These are phyloP conservation scores for Diphasiastrum complanatum DNA, from an alignment of 83 land plant genomes.

Conservation along the genomic window DNA sequence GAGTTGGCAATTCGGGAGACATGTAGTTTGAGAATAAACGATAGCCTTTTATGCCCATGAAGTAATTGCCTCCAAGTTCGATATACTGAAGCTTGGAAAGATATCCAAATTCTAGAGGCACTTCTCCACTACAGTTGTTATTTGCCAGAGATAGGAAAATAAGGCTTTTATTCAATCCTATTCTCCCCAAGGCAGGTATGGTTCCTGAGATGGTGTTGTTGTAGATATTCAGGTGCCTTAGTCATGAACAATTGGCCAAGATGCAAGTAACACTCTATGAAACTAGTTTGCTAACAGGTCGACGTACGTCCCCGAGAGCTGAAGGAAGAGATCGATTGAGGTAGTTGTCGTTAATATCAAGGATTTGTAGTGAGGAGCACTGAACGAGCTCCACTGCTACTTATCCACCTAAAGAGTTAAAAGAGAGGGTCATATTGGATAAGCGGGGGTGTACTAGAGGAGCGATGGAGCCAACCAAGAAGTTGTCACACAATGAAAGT, in stretches of 20 bases:
- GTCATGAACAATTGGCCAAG: not conserved
- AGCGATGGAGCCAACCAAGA: not conserved
- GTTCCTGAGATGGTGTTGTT: not conserved
- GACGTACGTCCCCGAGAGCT: not conserved
- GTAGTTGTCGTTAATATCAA: not conserved
- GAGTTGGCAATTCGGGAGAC: not conserved
- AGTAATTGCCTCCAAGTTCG: conserved; percentile 9
- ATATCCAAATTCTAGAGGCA: not conserved
- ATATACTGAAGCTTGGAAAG: conserved; percentile 5
- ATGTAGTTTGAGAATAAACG: not conserved
- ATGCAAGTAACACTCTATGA: not conserved
- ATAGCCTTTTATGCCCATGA: not conserved
- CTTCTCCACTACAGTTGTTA: conserved; percentile 1
- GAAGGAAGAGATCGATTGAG: not conserved
- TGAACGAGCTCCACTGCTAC: not conserved
- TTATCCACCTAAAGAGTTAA: not conserved
- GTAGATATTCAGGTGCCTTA: not conserved
- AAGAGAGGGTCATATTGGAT: not conserved
- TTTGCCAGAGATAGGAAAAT: not conserved
- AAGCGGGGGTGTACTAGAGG: not conserved
- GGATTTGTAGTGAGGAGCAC: not conserved
- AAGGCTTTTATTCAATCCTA: not conserved
- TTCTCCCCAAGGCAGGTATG: not conserved
- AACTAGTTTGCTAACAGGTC: not conserved
- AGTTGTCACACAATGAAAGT: not conserved